Percentiles rank a stretch among this genome's conserved stretches.
Evolutionary conservation across 306 rosid genomes (phyloP).

Genomic region (Prosopis cineraria): DNA sequence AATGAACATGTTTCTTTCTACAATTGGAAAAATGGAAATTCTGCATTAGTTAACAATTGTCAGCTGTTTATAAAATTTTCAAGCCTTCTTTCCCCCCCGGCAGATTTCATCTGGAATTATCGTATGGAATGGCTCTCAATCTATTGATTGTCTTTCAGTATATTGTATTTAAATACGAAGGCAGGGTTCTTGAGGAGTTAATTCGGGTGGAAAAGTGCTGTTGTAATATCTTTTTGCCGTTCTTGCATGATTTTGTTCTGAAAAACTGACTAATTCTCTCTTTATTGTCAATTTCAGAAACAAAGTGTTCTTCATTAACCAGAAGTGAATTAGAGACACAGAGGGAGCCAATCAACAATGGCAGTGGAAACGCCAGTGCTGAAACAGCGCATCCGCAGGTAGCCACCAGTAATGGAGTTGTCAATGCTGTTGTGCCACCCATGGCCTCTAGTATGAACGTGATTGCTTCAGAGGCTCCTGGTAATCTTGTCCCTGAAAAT

Average conservation of each 20-base stretch:
- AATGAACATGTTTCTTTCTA: neutral
- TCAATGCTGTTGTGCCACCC: constrained; percentile 43
- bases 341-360: constrained; percentile 54
- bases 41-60: neutral
- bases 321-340: constrained; percentile 65
- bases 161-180: neutral
- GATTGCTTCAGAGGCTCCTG: constrained; percentile 41
- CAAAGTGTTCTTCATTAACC: constrained; percentile 78
- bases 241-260: constrained; percentile 17
- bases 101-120: neutral
- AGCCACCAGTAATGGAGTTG: constrained; percentile 55
- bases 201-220: neutral
- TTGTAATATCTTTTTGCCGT: neutral
- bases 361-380: constrained; percentile 44
- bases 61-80: constrained; percentile 17
- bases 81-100: constrained; percentile 14
- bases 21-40: neutral
- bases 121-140: constrained; percentile 29
- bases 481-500: constrained; percentile 58
- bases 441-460: constrained; percentile 42
- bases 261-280: constrained; percentile 31
- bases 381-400: constrained; percentile 46
- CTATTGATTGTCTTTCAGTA: neutral
- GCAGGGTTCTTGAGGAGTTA: constrained; percentile 4
- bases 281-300: constrained; percentile 59